Base-by-base conservation (phyloP, 2,329 filamentous ascomycete genomes). In the Ophiostoma montium region DNA sequence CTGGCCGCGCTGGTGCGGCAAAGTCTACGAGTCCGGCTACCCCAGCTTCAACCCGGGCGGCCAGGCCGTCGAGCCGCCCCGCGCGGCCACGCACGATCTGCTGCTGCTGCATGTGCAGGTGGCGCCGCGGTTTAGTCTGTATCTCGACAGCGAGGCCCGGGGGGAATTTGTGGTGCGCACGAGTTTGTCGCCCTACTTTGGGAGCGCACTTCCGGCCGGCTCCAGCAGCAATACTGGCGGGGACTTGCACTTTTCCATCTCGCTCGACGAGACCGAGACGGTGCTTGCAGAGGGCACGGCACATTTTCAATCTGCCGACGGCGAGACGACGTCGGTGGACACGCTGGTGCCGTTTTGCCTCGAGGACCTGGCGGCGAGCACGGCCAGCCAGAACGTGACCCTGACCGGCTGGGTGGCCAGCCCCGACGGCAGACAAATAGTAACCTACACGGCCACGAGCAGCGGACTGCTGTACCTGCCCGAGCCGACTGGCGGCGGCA, bases 1-100 rank as follows among this genome's bases (percentile, higher is more conserved):
- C 43, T 68, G 65, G 67, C 64, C 64, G 12, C 60, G 68, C 41
- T 71, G 68, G 69, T 72, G 69, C 51, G 69, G 69, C 16, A 71
- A 71, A 48, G 68, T 65, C 5, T 71, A 72, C 53, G 53, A 70
- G 53, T 52, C 64, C 38, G 64, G 63, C 35, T 62, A 63, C 49
- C 64, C 66, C 1, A 64, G 62, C 45, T 72, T 70, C 50, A 63
- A 70, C 31, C 69, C 69, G 0, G 69, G 69, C 49, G 69, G 69
- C 5, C 62, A 69, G 55, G 66, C 64, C 0, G 54, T 61, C 11
- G 62, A 63, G 52, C 68, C 69, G 0, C 50, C 58, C 0, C 52
- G 55, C 23, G 21, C 61, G 49, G 53, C 62, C 30, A 52, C n/a
- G n/a, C n/a, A n/a, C n/a, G n/a, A 55, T 33, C 53, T 61, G 0